phyloP scores from a whole-genome alignment of 2,329 filamentous ascomycete genomes.

The Teratosphaeria viscida region DNA sequence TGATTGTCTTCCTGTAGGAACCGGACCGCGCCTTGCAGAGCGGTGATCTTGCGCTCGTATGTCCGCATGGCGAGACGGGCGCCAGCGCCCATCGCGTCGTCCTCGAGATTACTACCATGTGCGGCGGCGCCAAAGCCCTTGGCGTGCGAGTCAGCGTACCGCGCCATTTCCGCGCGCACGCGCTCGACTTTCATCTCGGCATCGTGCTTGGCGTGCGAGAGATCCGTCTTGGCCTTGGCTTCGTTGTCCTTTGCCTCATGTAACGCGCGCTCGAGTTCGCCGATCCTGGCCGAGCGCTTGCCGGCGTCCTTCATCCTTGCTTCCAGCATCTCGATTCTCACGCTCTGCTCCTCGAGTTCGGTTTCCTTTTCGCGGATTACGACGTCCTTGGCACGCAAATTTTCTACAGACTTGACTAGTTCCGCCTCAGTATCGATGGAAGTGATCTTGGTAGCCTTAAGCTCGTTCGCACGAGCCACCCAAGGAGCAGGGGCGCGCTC shows the following conservation, averaged over 20 bases:
- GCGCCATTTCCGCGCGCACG: conserved; percentile 19
- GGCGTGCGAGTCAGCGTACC: conserved; percentile 15
- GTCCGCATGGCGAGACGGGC: conserved; percentile 59
- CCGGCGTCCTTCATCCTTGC: conserved; percentile 75
- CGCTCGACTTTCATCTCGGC: conserved; percentile 18
- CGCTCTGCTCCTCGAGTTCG: conserved; percentile 72
- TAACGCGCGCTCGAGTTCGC: conserved; percentile 45
- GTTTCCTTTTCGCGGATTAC: conserved; percentile 50
- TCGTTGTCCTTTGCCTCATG: conserved; percentile 32
- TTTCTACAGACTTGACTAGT: conserved; percentile 66
- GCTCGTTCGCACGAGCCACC: conserved; percentile 68
- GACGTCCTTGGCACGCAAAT: conserved; percentile 62
- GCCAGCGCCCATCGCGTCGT: conserved; percentile 58
- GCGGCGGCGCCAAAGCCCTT: conserved; percentile 37
- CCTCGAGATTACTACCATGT: conserved; percentile 42
- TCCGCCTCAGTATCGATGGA: conserved; percentile 79
- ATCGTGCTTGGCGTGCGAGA: conserved; percentile 15
- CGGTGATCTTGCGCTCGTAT: conserved; percentile 58
- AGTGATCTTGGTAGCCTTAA: conserved; percentile 71
- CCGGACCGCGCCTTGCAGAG: conserved; percentile 53
- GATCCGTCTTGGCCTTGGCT: conserved; percentile 42
- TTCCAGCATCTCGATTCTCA: conserved; percentile 88
- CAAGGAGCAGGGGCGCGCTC: conserved; percentile 69
- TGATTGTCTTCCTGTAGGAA: conserved; percentile 59
- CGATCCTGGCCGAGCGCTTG: conserved; percentile 61